Conservation (phyloP, 495 filamentous ascomycete genomes). For the Neurospora sp. region DNA sequence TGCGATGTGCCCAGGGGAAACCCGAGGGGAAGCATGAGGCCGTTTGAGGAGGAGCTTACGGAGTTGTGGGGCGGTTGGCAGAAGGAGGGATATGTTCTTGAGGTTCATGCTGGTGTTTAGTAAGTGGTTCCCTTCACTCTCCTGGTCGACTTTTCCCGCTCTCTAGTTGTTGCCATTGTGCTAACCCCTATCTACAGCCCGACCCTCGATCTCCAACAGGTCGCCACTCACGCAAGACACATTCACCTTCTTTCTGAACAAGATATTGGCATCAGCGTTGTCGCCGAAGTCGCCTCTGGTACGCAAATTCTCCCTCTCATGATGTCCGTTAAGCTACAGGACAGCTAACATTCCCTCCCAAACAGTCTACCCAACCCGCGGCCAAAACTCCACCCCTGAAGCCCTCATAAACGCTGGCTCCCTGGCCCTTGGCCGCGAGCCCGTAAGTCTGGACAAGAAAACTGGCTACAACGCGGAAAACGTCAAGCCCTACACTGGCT, state of each 20-base stretch:
- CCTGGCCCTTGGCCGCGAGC: conserved; percentile 65
- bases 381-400: conserved; percentile 43
- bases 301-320: neutral
- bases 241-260: conserved; percentile 27
- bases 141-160: too few relatives aligned
- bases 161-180: conserved; percentile 8
- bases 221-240: conserved; percentile 56
- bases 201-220: conserved; percentile 71
- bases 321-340: neutral
- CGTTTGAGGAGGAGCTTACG: conserved; percentile 2
- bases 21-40: neutral
- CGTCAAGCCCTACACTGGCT: conserved; percentile 47
- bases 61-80: conserved; percentile 7
- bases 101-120: conserved; percentile 30
- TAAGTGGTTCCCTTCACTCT: conserved; percentile 11
- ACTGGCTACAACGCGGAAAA: conserved; percentile 43
- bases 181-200: conserved; percentile 24
- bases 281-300: conserved; percentile 53
- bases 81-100: conserved; percentile 12
- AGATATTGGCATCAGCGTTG: conserved; percentile 57
- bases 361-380: conserved; percentile 55
- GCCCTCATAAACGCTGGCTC: conserved; percentile 61
- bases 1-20: neutral
- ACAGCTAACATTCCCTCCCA: conserved; percentile 2
- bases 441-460: conserved; percentile 13